Evolutionary conservation across 257 asterid genomes (phyloP).

Genomic region (Jacaranda copaia): DNA sequence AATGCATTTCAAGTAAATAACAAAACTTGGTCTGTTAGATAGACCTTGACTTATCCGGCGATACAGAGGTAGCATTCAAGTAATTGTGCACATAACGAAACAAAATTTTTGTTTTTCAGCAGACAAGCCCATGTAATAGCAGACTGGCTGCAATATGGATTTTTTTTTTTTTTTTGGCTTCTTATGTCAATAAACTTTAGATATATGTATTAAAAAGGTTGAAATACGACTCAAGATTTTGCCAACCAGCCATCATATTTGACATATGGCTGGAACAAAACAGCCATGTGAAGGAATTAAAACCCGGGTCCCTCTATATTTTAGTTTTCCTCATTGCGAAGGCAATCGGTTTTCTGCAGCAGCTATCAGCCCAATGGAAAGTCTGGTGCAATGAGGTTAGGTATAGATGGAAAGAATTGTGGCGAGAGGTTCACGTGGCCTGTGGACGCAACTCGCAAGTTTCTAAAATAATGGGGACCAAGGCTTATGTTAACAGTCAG

Average conservation of each 20-base stretch:
- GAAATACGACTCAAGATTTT: background rate
- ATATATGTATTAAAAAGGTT: background rate
- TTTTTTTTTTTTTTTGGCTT: too few species aligned
- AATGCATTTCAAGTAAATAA: too few species aligned
- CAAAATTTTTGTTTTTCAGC: background rate
- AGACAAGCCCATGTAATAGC: background rate
- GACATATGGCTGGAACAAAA: background rate
- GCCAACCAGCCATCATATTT: background rate
- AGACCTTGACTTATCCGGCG: too few species aligned
- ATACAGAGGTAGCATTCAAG: too few species aligned
- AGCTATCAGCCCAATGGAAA: background rate
- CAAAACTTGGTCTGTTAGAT: too few species aligned
- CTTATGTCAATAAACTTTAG: too few species aligned
- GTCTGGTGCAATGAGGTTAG: background rate
- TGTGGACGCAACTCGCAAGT: background rate
- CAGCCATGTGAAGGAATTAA: background rate
- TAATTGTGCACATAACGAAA: too few species aligned
- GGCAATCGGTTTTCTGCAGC: background rate
- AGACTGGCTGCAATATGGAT: background rate
- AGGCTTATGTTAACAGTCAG: background rate
- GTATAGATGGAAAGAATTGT: background rate
- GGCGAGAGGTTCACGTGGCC: background rate
- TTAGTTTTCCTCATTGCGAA: conserved; percentile 1
- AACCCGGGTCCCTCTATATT: background rate
- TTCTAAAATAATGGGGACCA: background rate